A percentile compares a stretch with the other conserved stretches of the same genome.
Evolutionary conservation across 345 rosid species (phyloP).

Genomic region (Sonneratia caseolaris): DNA sequence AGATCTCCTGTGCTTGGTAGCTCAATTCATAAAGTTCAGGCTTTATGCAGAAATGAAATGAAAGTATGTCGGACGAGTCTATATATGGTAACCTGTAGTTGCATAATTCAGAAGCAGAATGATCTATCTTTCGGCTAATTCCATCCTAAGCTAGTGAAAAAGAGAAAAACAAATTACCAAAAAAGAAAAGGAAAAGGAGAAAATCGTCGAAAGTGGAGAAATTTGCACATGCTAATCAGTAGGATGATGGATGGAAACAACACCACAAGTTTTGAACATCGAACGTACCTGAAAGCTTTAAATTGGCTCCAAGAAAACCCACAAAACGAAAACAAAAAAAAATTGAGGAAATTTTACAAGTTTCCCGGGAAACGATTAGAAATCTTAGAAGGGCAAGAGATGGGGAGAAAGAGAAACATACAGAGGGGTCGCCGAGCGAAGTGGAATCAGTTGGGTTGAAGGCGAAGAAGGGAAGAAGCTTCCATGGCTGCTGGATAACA

Average conservation of each 20-base stretch:
- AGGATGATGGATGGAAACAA: background rate
- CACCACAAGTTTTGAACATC: background rate
- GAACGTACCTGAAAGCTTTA: background rate
- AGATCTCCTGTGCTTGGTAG: background rate
- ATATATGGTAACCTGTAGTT: background rate
- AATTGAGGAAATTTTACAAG: background rate
- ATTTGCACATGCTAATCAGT: background rate
- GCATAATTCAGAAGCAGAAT: background rate
- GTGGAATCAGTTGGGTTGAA: background rate
- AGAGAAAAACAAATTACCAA: no score
- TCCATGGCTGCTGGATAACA: background rate
- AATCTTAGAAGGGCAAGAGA: background rate
- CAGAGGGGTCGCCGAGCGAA: background rate
- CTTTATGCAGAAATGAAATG: background rate
- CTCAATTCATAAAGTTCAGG: background rate
- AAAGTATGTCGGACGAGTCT: no score
- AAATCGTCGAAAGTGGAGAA: background rate
- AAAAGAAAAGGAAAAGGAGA: background rate
- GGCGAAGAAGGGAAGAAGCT: constrained; percentile 3
- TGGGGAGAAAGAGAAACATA: background rate
- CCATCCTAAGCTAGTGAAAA: background rate
- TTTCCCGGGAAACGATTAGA: background rate
- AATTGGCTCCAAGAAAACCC: background rate
- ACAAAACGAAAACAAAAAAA: background rate
- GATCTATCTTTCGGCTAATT: background rate